A percentile compares a stretch with the other conserved stretches of the same genome.
These are phyloP conservation scores for Hemileccinum hortonii DNA, from an alignment of 1,284 basidiomycete species.

Conservation along the genomic window DNA sequence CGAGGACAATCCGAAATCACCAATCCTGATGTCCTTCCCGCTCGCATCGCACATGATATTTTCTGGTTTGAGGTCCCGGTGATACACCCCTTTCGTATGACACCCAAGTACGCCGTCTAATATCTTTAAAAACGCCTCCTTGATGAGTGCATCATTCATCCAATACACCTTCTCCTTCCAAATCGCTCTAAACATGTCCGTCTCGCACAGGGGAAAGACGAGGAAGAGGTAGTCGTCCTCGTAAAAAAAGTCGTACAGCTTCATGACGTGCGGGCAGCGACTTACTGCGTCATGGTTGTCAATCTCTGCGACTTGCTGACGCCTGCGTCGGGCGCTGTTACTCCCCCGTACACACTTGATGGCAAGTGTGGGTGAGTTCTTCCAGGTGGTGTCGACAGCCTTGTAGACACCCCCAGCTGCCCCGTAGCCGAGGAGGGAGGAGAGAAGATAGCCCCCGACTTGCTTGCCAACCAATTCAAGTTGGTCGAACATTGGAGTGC, in stretches of 20 bases:
- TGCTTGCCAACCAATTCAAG: background rate
- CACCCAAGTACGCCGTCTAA: conserved; percentile 76
- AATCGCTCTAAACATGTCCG: conserved; percentile 53
- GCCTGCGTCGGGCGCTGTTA: conserved; percentile 44
- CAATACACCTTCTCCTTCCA: conserved; percentile 44
- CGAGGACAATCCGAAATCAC: conserved; percentile 86
- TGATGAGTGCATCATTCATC: conserved; percentile 57
- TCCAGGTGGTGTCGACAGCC: conserved; percentile 7
- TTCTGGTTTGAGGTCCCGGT: no score
- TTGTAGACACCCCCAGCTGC: conserved; percentile 11
- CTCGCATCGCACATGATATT: no score
- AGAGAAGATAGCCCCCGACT: conserved; percentile 13
- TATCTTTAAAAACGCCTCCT: conserved; percentile 66
- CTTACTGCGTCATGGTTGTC: conserved; percentile 52
- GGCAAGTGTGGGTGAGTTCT: conserved; percentile 43
- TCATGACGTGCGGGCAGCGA: conserved; percentile 51
- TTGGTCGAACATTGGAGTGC: no score
- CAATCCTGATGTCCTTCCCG: conserved; percentile 63
- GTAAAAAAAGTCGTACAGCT: conserved; percentile 53
- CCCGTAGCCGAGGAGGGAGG: conserved; percentile 10
- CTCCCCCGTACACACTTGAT: conserved; percentile 69
- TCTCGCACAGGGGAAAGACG: conserved; percentile 61
- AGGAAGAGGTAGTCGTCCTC: conserved; percentile 53
- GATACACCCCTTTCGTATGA: conserved; percentile 49
- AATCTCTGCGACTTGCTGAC: conserved; percentile 59